Evolutionary conservation across 345 rosid species (phyloP).

Genomic region (Moringa oleifera): DNA sequence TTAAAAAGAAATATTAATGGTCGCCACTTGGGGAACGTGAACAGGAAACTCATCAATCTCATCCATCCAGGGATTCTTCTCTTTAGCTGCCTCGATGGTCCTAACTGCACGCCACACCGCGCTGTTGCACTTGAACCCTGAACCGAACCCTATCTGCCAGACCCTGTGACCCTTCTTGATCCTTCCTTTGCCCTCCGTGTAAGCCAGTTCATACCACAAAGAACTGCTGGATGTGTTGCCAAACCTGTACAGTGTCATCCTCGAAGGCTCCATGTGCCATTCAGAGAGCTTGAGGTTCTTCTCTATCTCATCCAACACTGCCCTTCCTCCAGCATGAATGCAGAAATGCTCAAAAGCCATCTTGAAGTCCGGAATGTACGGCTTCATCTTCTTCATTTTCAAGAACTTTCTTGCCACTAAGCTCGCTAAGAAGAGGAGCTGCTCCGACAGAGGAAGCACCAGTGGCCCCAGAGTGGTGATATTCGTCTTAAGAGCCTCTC

Average conservation of each 20-base stretch:
- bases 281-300: conserved; percentile 33
- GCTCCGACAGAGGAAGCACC: conserved; percentile 66
- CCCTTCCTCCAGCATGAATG: conserved; percentile 46
- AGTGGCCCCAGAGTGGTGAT: conserved; percentile 58
- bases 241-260: conserved; percentile 48
- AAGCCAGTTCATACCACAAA: conserved; percentile 61
- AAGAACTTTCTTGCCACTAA: conserved; percentile 38
- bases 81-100: conserved; percentile 32
- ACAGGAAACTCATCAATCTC: conserved; percentile 44
- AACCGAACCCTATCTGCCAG: conserved; percentile 77
- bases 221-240: conserved; percentile 51
- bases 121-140: conserved; percentile 73
- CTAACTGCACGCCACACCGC: conserved; percentile 50
- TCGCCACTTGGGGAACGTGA: conserved; percentile 26
- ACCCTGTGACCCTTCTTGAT: conserved; percentile 50
- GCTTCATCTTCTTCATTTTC: conserved; percentile 49
- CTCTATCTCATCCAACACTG: conserved; percentile 42
- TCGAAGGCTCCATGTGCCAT: conserved; percentile 50
- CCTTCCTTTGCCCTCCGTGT: conserved; percentile 62
- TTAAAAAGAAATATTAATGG: background rate
- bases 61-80: conserved; percentile 61
- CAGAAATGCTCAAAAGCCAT: conserved; percentile 54
- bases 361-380: conserved; percentile 52
- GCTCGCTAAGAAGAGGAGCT: conserved; percentile 39
- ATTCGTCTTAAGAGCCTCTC: conserved; percentile 55